Percentiles rank a stretch among this genome's conserved stretches.
phyloP scores from a whole-genome alignment of 1,284 basidiomycete species.

The Trametes versicolor region DNA sequence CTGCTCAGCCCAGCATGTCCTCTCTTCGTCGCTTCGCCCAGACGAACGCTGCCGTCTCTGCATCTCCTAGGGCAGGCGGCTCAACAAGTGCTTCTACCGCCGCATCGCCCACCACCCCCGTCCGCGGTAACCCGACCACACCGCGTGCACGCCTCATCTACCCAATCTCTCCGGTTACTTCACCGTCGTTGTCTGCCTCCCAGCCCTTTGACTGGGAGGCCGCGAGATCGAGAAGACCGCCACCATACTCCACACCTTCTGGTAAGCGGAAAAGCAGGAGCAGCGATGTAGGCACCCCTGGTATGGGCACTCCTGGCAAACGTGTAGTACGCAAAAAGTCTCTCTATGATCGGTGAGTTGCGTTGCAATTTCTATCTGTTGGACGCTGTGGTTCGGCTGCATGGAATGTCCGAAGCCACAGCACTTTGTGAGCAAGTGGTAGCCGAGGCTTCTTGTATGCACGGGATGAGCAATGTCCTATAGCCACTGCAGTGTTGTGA shows the following conservation, averaged over 20 bases:
- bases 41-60: conserved; percentile 41
- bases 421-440: too few species aligned
- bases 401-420: neutral
- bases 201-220: conserved; percentile 87
- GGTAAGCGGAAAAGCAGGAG: conserved; percentile 51
- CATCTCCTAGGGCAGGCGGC: conserved; percentile 32
- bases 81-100: conserved; percentile 31
- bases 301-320: conserved; percentile 52
- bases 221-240: conserved; percentile 67
- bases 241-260: conserved; percentile 73
- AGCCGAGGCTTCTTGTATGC: too few species aligned
- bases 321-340: conserved; percentile 71
- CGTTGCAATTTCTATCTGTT: neutral
- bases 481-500: neutral
- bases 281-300: conserved; percentile 50
- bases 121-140: conserved; percentile 37
- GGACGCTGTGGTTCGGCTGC: neutral
- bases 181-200: conserved; percentile 76
- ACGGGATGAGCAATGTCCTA: neutral
- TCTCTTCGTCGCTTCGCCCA: conserved; percentile 45
- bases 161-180: conserved; percentile 58
- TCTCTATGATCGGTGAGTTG: conserved; percentile 63
- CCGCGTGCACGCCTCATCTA: conserved; percentile 44
- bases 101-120: conserved; percentile 40
- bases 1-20: conserved; percentile 26